These are phyloP conservation scores for Bipolaris zeicola DNA, from an alignment of 2,329 filamentous ascomycete species.

Conservation along the genomic window DNA sequence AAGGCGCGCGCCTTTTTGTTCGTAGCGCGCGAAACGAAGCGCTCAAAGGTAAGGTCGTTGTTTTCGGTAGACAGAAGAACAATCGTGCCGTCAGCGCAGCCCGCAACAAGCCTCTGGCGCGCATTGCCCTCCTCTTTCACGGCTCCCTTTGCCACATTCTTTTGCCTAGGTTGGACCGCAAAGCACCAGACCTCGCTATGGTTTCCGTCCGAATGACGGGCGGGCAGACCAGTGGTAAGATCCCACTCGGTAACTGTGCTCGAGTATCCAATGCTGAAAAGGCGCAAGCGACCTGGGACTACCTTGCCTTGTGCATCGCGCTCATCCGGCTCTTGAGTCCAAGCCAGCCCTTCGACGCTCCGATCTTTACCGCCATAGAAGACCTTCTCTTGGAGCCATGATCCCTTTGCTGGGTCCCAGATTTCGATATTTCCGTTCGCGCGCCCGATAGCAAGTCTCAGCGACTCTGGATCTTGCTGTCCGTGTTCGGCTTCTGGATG, in stretches of 20 bases:
- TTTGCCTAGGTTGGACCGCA: slow-evolving; percentile 75
- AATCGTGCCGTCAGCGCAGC: slow-evolving; percentile 89
- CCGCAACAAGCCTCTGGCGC: slow-evolving; percentile 73
- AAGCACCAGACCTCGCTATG: slow-evolving; percentile 98
- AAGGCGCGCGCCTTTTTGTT: slow-evolving; percentile 88
- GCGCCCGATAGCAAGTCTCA: slow-evolving; percentile 85
- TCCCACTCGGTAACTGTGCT: slow-evolving; percentile 96
- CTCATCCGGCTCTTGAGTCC: slow-evolving; percentile 85
- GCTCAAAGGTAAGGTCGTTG: slow-evolving; percentile 78
- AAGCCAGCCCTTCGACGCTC: slow-evolving; percentile 87
- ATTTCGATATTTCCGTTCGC: slow-evolving; percentile 97
- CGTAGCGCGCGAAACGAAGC: slow-evolving; percentile 74
- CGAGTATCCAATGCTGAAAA: slow-evolving; percentile 97
- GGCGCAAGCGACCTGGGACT: slow-evolving; percentile 73
- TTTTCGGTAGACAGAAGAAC: slow-evolving; percentile 87
- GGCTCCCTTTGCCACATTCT: slow-evolving; percentile 30
- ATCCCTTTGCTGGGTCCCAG: slow-evolving; percentile 84
- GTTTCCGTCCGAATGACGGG: slow-evolving; percentile 85
- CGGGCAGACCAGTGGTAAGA: slow-evolving; percentile 75
- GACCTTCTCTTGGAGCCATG: slow-evolving; percentile 89
- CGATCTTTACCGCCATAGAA: slow-evolving; percentile 82
- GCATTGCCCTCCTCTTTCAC: slow-evolving; percentile 28
- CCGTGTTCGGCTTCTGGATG: slow-evolving; percentile 58
- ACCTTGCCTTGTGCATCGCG: slow-evolving; percentile 64
- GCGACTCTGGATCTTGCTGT: slow-evolving; percentile 58